phyloP scores from a whole-genome alignment of 225 moss, liverwort and hornwort genomes.

The Sphagnum contortum region DNA sequence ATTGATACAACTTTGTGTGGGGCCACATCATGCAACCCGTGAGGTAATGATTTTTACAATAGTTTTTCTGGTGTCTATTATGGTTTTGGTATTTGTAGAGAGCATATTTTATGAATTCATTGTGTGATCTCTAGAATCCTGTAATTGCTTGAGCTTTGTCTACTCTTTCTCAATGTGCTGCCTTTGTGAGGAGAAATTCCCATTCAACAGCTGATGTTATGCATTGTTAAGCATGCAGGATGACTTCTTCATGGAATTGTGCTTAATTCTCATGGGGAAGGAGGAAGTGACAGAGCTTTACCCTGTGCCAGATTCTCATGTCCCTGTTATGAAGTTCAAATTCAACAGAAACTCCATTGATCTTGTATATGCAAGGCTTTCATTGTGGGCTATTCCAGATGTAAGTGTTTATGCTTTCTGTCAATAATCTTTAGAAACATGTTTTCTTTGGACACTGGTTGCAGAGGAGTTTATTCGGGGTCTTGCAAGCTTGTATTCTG shows the following conservation, averaged over 20 bases:
- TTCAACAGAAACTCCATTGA: slow-evolving; percentile 88
- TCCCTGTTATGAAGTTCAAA: slow-evolving; percentile 95
- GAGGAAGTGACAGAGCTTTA: slow-evolving; percentile 93
- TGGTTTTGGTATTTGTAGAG: not conserved
- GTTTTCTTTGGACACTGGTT: not conserved
- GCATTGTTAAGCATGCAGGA: slow-evolving; percentile 16
- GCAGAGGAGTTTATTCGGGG: not conserved
- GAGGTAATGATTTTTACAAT: slow-evolving; percentile 14
- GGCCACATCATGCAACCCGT: slow-evolving; percentile 69
- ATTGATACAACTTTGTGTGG: slow-evolving; percentile 97
- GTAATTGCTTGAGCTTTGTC: not conserved
- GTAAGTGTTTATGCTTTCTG: slow-evolving; percentile 7
- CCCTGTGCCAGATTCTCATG: slow-evolving; percentile 93
- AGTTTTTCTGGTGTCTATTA: not conserved
- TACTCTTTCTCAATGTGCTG: not conserved
- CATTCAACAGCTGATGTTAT: not conserved
- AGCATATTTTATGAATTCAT: no score
- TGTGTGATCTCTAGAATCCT: not conserved
- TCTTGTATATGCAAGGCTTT: slow-evolving; percentile 77
- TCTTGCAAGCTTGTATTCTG: not conserved
- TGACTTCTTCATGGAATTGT: slow-evolving; percentile 79
- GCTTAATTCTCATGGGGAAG: slow-evolving; percentile 40
- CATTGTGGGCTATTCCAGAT: slow-evolving; percentile 84
- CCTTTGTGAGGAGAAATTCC: not conserved
- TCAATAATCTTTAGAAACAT: not conserved